A percentile compares a stretch with the other conserved stretches of the same genome.
These are phyloP conservation scores for Mollisiaceae sp. DNA, from an alignment of 2,329 filamentous ascomycete genomes.

Conservation along the genomic window DNA sequence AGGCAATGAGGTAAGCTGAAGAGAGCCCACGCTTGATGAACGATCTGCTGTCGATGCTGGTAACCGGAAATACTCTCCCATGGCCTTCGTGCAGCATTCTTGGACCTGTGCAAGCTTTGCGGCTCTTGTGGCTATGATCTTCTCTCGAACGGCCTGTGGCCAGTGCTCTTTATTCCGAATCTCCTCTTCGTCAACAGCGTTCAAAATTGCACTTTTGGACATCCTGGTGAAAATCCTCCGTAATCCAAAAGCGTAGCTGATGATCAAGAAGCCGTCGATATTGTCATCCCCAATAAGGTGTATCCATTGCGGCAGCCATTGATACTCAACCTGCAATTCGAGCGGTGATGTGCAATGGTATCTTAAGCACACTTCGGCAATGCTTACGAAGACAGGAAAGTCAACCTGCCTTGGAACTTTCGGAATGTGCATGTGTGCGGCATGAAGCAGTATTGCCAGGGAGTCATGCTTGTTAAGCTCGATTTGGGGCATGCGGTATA, in stretches of 20 bases:
- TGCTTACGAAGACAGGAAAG: slow-evolving; percentile 56
- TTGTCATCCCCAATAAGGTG: slow-evolving; percentile 52
- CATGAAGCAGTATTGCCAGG: slow-evolving; percentile 55
- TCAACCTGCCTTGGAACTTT: slow-evolving; percentile 52
- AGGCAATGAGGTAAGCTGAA: slow-evolving; percentile 47
- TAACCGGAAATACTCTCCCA: slow-evolving; percentile 53
- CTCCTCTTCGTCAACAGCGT: slow-evolving; percentile 50
- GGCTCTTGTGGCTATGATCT: slow-evolving; percentile 53
- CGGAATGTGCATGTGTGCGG: slow-evolving; percentile 56
- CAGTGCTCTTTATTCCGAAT: slow-evolving; percentile 49
- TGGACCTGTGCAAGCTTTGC: slow-evolving; percentile 58
- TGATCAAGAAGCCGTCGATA: slow-evolving; percentile 55
- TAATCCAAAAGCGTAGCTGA: slow-evolving; percentile 58
- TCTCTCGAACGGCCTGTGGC: slow-evolving; percentile 54
- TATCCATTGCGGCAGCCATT: slow-evolving; percentile 59
- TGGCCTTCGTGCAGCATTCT: slow-evolving; percentile 49
- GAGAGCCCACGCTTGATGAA: slow-evolving; percentile 30
- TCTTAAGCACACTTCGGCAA: slow-evolving; percentile 55
- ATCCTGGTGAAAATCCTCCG: slow-evolving; percentile 54
- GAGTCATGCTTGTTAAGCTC: slow-evolving; percentile 50
- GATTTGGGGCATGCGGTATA: slow-evolving; percentile 59
- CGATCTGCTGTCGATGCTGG: slow-evolving; percentile 27
- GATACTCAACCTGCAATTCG: slow-evolving; percentile 55
- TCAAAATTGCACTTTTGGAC: slow-evolving; percentile 55
- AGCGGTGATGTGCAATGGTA: slow-evolving; percentile 59